A percentile compares a stretch with the other conserved stretches of the same genome.
These are phyloP conservation scores for Aaosphaeria pasadenensis DNA, from an alignment of 2,329 filamentous ascomycete genomes.

Conservation along the genomic window DNA sequence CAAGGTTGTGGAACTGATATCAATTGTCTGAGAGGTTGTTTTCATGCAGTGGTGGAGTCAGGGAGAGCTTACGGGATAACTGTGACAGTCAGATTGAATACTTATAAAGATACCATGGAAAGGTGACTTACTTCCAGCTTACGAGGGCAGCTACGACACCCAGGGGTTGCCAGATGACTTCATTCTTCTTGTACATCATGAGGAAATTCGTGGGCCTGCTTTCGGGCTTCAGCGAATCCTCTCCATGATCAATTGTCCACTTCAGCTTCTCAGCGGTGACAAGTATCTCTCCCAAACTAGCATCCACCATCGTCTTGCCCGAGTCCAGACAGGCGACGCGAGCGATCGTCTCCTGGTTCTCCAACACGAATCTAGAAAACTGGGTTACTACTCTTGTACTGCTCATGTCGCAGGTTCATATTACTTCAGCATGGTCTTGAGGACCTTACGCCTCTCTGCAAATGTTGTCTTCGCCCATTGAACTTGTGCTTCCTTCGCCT, in stretches of 20 bases:
- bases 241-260: conserved; percentile 91
- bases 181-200: conserved; percentile 94
- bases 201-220: conserved; percentile 81
- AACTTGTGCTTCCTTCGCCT: conserved; percentile 70
- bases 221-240: conserved; percentile 70
- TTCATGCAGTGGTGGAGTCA: background rate
- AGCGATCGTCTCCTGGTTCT: conserved; percentile 86
- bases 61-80: conserved; percentile 41
- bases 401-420: conserved; percentile 4
- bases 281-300: conserved; percentile 88
- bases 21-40: conserved; percentile 27
- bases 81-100: conserved; percentile 11
- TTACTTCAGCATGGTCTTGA: conserved; percentile 72
- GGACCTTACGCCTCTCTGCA: conserved; percentile 70
- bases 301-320: conserved; percentile 95
- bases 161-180: conserved; percentile 84
- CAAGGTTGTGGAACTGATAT: conserved; percentile 76
- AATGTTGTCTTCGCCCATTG: conserved; percentile 79
- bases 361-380: conserved; percentile 64
- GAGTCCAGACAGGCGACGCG: conserved; percentile 84
- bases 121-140: conserved; percentile 78
- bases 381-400: background rate
- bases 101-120: background rate
- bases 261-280: conserved; percentile 91
- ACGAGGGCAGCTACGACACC: conserved; percentile 91